Conservation (phyloP, 345 rosid species). For the Brassica nigra region DNA sequence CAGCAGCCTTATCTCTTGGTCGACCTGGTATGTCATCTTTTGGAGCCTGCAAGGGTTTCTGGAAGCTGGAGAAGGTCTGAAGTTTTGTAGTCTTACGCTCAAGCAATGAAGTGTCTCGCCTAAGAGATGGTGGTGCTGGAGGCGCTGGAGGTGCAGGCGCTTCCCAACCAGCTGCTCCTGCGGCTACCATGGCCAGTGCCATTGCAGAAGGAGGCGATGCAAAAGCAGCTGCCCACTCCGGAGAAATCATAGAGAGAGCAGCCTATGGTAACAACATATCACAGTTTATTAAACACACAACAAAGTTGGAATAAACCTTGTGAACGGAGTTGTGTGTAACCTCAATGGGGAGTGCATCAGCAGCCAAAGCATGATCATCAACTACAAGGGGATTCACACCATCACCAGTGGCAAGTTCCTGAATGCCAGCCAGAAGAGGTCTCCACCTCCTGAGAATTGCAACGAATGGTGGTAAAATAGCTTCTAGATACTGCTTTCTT, state of each 20-base stretch:
- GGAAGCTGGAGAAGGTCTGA: conserved; percentile 88
- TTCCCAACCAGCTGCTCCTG: conserved; percentile 95
- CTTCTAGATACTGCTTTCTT: conserved; percentile 86
- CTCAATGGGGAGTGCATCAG: conserved; percentile 90
- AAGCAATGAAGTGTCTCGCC: conserved; percentile 77
- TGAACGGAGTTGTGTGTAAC: conserved; percentile 43
- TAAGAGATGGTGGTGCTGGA: conserved; percentile 58
- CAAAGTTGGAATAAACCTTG: not conserved
- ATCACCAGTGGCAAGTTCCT: conserved; percentile 89
- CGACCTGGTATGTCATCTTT: conserved; percentile 58
- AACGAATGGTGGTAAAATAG: conserved; percentile 91
- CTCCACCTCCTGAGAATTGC: conserved; percentile 96
- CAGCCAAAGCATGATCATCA: conserved; percentile 94
- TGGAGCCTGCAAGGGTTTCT: conserved; percentile 66
- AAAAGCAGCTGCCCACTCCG: conserved; percentile 98
- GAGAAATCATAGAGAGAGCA: conserved; percentile 92
- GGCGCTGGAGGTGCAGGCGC: conserved; percentile 47
- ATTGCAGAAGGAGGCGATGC: conserved; percentile 99
- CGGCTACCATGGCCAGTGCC: conserved; percentile 99
- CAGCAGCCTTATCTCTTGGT: conserved; percentile 93
- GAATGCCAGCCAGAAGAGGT: conserved; percentile 94
- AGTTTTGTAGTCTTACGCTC: conserved; percentile 74
- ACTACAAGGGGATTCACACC: conserved; percentile 89
- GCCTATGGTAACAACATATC: conserved; percentile 51
- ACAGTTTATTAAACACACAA: not conserved